Evolutionary conservation across 225 moss, liverwort and hornwort species (phyloP), one percentile per base, ranked within the genome.

Genomic region (Sphagnum tenellum): DNA sequence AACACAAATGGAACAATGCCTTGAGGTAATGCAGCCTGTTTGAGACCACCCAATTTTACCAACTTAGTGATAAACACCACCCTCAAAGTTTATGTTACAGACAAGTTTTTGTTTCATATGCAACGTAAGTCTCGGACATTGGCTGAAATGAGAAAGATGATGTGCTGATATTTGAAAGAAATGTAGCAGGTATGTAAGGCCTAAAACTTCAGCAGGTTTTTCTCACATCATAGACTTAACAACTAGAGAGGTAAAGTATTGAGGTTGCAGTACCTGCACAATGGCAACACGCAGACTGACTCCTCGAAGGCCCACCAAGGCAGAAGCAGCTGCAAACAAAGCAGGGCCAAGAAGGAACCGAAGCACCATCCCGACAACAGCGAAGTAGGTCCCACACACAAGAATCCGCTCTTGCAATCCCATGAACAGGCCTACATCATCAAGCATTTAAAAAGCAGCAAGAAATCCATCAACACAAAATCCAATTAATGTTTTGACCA

Each of bases 1-100:
- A 98, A 98, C 46, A 98, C 96, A 65, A 98, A 98, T 1, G 96
- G 96, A 7, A 98, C 96, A 55, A 98, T 98, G 67, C 96, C 96
- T 78, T 92, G 88, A 2, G 96, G 90, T 59, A 98, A 71, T 47
- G 96, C 96, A 70, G 96, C 96, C 96, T 96, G 86, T 58, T 50
- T 48, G 53, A 57, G 8, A 29, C 29, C 0, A 29, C 29, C 29
- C 29, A 29, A 29, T 29, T 29, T 29, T 1, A 29, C 29, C 29
- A 29, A 29, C 29, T 29, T 29, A 29, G 29, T 0, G 29, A 29
- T 29, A 59, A 61, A 55, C 53, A 14, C 5, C 45, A 12, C 29
- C 29, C 29, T 29, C 29, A 29, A 29, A 29, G 29, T 29, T 29
- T 29, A 29, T 29, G 29, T 29, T 29, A 29, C 29, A 29, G 29